Evolutionary conservation across 208 protist species (phyloP), one percentile per base, ranked within the genome.

Genomic region (Trypanosoma rangeli): DNA sequence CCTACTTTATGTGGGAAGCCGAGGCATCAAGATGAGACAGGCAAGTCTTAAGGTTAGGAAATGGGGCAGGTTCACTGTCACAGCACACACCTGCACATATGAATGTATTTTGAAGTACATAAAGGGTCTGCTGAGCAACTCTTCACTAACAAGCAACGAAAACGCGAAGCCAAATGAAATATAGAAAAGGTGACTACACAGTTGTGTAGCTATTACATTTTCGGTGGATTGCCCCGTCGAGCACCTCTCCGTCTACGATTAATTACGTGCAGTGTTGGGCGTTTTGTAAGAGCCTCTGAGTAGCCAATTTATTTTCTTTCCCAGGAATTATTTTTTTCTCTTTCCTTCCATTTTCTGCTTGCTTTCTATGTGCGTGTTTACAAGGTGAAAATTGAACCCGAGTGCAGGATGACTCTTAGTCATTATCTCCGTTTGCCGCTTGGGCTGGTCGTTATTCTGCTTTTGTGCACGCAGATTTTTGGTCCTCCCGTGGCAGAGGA

Each of bases 1-100:
- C 29, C 1, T 94, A 94, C 63, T 59, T 55, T 18, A 69, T 89
- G 1, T 86, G 37, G 39, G 54, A 37, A 46, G n/a, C 20, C 8
- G 22, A 26, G 10, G 24, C 5, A 35, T 29, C 18, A 62, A 48
- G 33, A 29, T 56, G 52, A 50, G 46, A 42, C 7, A 42, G 37
- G 10, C 37, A 42, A 4, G 10, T 42, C 4, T 10, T 42, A 10
- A 13, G 4, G 37, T 42, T 10, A n/a, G n/a, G n/a, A n/a, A n/a
- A n/a, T n/a, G n/a, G n/a, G n/a, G n/a, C n/a, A n/a, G n/a, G n/a
- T n/a, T n/a, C n/a, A n/a, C n/a, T n/a, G n/a, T n/a, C n/a, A n/a
- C n/a, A n/a, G n/a, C n/a, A n/a, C n/a, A n/a, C n/a, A n/a, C n/a
- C n/a, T n/a, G n/a, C n/a, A n/a, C n/a, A n/a, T n/a, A n/a, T n/a